A percentile compares a stretch with the other conserved stretches of the same genome.
These are phyloP conservation scores for Endotrypanum monterogeii DNA, from an alignment of 208 protist genomes.

Conservation along the genomic window DNA sequence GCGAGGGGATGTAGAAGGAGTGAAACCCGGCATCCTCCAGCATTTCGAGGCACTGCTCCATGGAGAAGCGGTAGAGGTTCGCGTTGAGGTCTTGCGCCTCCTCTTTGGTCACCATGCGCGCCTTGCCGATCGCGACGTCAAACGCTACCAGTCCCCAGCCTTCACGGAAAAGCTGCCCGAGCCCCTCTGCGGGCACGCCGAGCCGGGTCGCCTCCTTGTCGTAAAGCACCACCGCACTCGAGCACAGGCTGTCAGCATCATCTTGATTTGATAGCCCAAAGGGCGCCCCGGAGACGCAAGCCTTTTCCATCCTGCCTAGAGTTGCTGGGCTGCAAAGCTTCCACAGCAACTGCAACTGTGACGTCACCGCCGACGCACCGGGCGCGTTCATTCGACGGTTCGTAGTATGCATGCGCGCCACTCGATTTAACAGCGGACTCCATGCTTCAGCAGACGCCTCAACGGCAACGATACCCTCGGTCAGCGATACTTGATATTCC, in stretches of 20 bases:
- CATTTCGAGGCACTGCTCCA: conserved; percentile 65
- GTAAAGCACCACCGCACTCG: conserved; percentile 63
- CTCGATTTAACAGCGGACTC: conserved; percentile 29
- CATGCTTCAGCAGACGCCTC: conserved; percentile 37
- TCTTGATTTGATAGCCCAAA: conserved; percentile 33
- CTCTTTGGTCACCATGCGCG: conserved; percentile 44
- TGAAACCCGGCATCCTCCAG: conserved; percentile 70
- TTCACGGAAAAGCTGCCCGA: conserved; percentile 18
- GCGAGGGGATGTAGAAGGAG: conserved; percentile 41
- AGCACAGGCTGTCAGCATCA: conserved; percentile 51
- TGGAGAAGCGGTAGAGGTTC: conserved; percentile 49
- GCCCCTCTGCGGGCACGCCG: conserved; percentile 19
- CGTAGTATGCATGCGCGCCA: conserved; percentile 19
- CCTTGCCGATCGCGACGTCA: conserved; percentile 47
- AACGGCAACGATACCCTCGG: conserved; percentile 32
- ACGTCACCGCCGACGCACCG: background rate
- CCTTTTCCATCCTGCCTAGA: conserved; percentile 39
- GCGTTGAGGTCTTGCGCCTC: conserved; percentile 53
- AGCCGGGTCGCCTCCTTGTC: conserved; percentile 36
- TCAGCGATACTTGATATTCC: conserved; percentile 32
- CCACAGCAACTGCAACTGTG: conserved; percentile 53
- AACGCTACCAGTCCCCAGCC: conserved; percentile 67
- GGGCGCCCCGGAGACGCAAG: conserved; percentile 24
- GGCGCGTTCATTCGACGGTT: background rate
- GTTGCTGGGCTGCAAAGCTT: conserved; percentile 61